Percentiles rank a stretch among this genome's conserved stretches.
Evolutionary conservation across 305 asterid genomes (phyloP).

Genomic region (Andrographis paniculata): DNA sequence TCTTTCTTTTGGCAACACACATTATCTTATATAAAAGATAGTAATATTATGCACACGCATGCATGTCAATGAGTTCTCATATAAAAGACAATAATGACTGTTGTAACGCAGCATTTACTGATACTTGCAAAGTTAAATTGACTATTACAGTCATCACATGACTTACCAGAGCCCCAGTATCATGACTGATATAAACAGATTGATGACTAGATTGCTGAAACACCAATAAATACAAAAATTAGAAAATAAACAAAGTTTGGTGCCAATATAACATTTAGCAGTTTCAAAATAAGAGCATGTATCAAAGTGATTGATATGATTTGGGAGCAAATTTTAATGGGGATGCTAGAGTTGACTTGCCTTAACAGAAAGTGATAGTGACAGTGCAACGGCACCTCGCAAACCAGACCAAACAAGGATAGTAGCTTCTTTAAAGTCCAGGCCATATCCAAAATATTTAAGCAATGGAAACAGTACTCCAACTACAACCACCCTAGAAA

Average conservation of each 20-base stretch:
- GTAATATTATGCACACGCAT: background rate
- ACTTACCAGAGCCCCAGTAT: conserved; percentile 91
- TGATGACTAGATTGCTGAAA: conserved; percentile 74
- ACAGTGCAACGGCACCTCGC: conserved; percentile 94
- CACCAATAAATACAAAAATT: conserved; percentile 18
- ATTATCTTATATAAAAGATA: no score
- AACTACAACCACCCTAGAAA: conserved; percentile 66
- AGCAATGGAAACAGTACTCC: conserved; percentile 71
- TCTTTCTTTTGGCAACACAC: no score
- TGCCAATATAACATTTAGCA: conserved; percentile 12
- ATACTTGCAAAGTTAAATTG: no score
- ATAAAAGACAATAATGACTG: conserved; percentile 2
- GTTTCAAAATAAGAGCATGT: conserved; percentile 14
- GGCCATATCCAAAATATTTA: conserved; percentile 86
- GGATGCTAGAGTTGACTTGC: conserved; percentile 32
- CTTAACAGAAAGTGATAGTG: conserved; percentile 85
- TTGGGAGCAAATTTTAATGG: background rate
- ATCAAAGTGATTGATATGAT: conserved; percentile 6
- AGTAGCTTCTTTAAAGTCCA: conserved; percentile 90
- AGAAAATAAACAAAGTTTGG: conserved; percentile 15
- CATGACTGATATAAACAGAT: conserved; percentile 57
- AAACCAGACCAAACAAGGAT: conserved; percentile 96
- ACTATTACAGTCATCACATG: conserved; percentile 13
- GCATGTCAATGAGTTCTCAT: conserved; percentile 1
- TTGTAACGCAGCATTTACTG: no score